Percentiles rank a stretch among this genome's conserved stretches.
These are phyloP conservation scores for Botrytis paeoniae DNA, from an alignment of 2,329 filamentous ascomycete genomes.

Conservation along the genomic window DNA sequence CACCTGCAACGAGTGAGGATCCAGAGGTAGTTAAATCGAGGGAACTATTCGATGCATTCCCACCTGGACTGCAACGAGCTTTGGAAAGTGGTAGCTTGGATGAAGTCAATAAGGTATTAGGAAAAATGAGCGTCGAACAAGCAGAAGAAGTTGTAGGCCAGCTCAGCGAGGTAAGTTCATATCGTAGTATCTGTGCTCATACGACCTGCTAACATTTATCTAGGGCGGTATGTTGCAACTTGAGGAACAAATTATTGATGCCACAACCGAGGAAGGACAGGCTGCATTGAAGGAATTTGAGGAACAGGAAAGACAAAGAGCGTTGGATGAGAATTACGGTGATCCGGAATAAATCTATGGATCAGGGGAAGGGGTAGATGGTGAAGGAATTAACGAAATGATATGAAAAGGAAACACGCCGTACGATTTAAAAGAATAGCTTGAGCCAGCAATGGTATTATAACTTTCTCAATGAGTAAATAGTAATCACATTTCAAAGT, in stretches of 20 bases:
- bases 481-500: constrained; percentile 9
- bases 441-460: constrained; percentile 2
- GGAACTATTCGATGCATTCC: constrained; percentile 79
- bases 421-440: neutral
- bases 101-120: constrained; percentile 81
- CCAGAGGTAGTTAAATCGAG: constrained; percentile 62
- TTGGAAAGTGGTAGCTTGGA: constrained; percentile 87
- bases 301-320: constrained; percentile 45
- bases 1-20: constrained; percentile 65
- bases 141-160: constrained; percentile 82
- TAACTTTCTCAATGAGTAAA: neutral
- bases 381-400: constrained; percentile 1
- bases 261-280: constrained; percentile 83
- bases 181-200: neutral
- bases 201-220: constrained; percentile 13
- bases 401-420: neutral
- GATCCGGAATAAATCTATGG: constrained; percentile 37
- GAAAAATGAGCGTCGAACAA: constrained; percentile 83
- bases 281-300: constrained; percentile 74
- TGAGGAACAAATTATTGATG: constrained; percentile 92
- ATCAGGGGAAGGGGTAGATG: neutral
- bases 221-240: constrained; percentile 83
- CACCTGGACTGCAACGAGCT: constrained; percentile 75
- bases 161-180: constrained; percentile 62
- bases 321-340: constrained; percentile 33